Conservation (phyloP, 192 early-diverging fungal genomes). For the Lunasporangiospora selenospora region DNA sequence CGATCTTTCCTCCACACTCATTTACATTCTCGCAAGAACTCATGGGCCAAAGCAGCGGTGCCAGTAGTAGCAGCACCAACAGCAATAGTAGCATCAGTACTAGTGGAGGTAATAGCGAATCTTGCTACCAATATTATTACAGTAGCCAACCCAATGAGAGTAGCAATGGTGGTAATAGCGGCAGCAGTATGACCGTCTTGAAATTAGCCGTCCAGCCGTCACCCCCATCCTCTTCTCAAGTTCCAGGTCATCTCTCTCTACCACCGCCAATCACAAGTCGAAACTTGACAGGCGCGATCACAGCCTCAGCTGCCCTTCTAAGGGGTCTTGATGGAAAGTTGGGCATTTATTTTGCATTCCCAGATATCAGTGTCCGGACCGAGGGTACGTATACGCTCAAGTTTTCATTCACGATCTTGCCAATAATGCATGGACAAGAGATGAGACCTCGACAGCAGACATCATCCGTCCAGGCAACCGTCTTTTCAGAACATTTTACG, state of each 20-base stretch:
- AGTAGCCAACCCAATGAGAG: too few relatives aligned
- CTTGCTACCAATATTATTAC: too few relatives aligned
- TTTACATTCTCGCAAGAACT: conserved; percentile 6
- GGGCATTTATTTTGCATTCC: conserved; percentile 81
- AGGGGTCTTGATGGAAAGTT: conserved; percentile 65
- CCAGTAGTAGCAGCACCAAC: too few relatives aligned
- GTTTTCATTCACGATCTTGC: conserved; percentile 62
- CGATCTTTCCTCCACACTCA: neutral
- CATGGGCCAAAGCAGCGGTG: too few relatives aligned
- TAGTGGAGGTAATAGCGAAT: too few relatives aligned
- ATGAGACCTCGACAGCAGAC: conserved; percentile 13
- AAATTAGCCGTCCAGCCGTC: conserved; percentile 14
- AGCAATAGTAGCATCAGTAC: too few relatives aligned
- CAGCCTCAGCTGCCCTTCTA: conserved; percentile 68
- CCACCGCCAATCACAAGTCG: conserved; percentile 46
- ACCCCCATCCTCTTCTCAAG: too few relatives aligned
- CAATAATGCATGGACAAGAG: neutral
- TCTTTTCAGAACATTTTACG: conserved; percentile 68
- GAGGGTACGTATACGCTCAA: conserved; percentile 72
- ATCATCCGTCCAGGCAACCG: conserved; percentile 20
- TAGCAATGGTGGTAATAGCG: too few relatives aligned
- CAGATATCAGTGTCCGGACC: conserved; percentile 76
- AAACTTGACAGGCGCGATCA: conserved; percentile 70
- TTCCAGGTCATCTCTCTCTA: neutral
- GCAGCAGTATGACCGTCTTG: conserved; percentile 27